Base-by-base conservation (phyloP, 352 stramenopile species). In the Phytophthora fragariaefolia region DNA sequence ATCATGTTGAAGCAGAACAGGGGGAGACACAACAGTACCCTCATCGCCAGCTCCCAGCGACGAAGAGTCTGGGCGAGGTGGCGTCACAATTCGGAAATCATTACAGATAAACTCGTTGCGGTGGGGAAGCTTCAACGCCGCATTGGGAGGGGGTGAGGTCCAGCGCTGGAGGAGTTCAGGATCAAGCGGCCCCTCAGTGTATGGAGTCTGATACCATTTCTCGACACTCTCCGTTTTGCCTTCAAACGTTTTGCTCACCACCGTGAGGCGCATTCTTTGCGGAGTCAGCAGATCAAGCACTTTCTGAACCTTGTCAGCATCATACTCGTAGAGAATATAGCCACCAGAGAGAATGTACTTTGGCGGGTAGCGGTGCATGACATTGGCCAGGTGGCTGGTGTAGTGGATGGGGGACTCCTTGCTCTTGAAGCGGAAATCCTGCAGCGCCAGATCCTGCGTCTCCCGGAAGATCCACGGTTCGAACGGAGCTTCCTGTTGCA, bases 391-490 rank as follows among this genome's bases (percentile, higher is more conserved):
- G n/a, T 83, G 76, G 46, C 81, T 91, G 9, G 82, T 78, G 56
- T 92, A 93, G 62, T 76, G 73, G 26, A 90, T 90, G 8, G 85
- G 85, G 4, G 63, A 87, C 70, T 92, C 85, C 38, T 95, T 95
- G 69, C 79, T 90, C 69, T 91, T 88, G 58, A 92, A 95, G 6
- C 76, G 73, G 62, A 93, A 93, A 17, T 88, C 73, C 10, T 89
- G 67, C 12, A 83, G 58, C 15, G 76, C 74, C 13, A 95, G 55
- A 30, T 83, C 73, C 47, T 91, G 74, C 0, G 79, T 85, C 58
- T 95, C 85, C 6, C 76, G 58, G 47, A 91, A 95, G 38, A 92
- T 87, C 85, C 85, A 95, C 15, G 66, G 45, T 30, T 72, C 68
- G 22, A 90, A 82, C 9, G 77, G 76, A 23, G 72, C 48, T 28